Percentiles rank a stretch among this genome's conserved stretches.
Conservation (phyloP, 2,329 filamentous ascomycete genomes). For the Fusarium tanahbumbuense region DNA sequence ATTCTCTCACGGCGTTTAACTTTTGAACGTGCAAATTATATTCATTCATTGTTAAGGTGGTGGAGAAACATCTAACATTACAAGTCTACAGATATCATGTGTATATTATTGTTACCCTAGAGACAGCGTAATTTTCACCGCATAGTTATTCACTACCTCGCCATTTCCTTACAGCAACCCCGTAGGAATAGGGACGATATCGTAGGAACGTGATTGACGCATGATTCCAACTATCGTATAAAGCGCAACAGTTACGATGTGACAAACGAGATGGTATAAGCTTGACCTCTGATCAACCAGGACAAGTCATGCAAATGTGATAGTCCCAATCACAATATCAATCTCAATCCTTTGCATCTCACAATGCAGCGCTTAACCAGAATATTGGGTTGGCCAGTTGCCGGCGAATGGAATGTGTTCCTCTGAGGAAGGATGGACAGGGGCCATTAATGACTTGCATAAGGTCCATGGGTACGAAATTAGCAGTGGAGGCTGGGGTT, state of each 20-base stretch:
- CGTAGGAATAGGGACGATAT: background rate
- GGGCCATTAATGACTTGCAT: slow-evolving; percentile 9
- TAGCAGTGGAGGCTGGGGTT: background rate
- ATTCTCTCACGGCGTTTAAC: background rate
- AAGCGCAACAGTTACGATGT: background rate
- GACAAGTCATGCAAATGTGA: background rate
- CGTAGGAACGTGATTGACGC: background rate
- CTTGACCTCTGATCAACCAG: background rate
- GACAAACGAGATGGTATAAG: background rate
- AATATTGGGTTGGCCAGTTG: background rate
- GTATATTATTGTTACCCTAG: background rate
- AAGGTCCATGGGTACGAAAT: background rate
- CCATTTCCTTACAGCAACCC: background rate
- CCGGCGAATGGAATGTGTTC: background rate
- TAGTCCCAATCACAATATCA: no score
- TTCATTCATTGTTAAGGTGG: background rate
- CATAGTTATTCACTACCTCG: background rate
- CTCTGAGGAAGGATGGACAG: background rate
- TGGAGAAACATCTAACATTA: background rate
- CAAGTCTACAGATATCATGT: background rate
- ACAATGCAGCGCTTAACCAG: background rate
- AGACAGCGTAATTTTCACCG: background rate
- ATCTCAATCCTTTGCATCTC: background rate
- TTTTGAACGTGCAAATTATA: background rate
- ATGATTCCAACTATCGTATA: background rate